A percentile compares a stretch with the other conserved stretches of the same genome.
Evolutionary conservation across 2,329 filamentous ascomycete species (phyloP).

Genomic region (Diaporthe ilicicola): DNA sequence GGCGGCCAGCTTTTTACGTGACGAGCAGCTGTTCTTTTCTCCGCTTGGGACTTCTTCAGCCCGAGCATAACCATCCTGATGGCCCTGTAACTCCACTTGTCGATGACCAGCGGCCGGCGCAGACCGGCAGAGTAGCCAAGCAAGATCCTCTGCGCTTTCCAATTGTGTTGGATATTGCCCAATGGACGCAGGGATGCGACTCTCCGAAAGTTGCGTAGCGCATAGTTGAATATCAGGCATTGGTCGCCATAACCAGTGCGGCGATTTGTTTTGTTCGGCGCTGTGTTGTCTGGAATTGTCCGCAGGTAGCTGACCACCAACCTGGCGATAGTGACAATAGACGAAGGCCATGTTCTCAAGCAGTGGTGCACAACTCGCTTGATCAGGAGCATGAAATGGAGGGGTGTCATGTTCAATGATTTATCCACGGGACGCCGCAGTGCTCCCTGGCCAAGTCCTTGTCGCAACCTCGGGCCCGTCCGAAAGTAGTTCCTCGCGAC

Average conservation of each 20-base stretch:
- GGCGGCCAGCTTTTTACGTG: slow-evolving; percentile 67
- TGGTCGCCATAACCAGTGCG: slow-evolving; percentile 40
- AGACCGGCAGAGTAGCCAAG: slow-evolving; percentile 60
- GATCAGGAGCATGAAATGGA: slow-evolving; percentile 37
- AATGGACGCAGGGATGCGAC: slow-evolving; percentile 44
- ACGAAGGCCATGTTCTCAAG: slow-evolving; percentile 42
- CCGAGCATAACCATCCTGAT: slow-evolving; percentile 63
- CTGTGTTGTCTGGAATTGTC: slow-evolving; percentile 16
- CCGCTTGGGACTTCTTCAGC: slow-evolving; percentile 59
- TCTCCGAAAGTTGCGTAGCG: slow-evolving; percentile 48
- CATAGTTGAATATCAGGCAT: slow-evolving; percentile 51
- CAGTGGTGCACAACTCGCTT: slow-evolving; percentile 41
- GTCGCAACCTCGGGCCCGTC: slow-evolving; percentile 27
- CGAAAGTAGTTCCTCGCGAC: slow-evolving; percentile 38
- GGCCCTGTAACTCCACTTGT: slow-evolving; percentile 59
- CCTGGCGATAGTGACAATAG: slow-evolving; percentile 40
- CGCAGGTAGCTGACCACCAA: slow-evolving; percentile 41
- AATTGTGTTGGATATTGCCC: slow-evolving; percentile 56
- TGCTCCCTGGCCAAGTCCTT: slow-evolving; percentile 30
- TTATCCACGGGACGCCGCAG: slow-evolving; percentile 35
- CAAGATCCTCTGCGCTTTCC: slow-evolving; percentile 65
- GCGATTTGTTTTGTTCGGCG: slow-evolving; percentile 25
- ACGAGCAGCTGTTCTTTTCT: slow-evolving; percentile 57
- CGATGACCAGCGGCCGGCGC: slow-evolving; percentile 59
- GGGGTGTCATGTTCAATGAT: slow-evolving; percentile 37